Evolutionary conservation across 2,329 filamentous ascomycete species (phyloP), one percentile per base, ranked within the genome.

Genomic region (Phaeoacremonium minimum): DNA sequence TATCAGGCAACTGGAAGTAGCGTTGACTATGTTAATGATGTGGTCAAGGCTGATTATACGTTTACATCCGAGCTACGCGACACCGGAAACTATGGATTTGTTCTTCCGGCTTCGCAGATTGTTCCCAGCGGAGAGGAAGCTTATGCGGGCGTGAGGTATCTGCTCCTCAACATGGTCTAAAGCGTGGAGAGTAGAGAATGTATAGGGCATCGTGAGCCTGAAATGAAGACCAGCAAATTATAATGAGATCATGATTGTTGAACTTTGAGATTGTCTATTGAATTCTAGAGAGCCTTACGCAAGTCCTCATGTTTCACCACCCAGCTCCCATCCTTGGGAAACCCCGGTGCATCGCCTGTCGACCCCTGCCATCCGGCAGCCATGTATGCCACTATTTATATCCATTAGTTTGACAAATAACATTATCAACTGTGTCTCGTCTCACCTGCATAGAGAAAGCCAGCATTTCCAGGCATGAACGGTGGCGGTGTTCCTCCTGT

Each of bases 91-190:
- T 56, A 57, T 35, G 67, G 67, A 6, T 71, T 71, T 38, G 51
- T 69, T 6, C 53, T 71, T 32, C 65, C 67, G 0, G 55, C 65
- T 0, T 39, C 35, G 18, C 61, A 70, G 49, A 71, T 71, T 18
- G 26, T 65, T 15, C 61, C 66, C 1, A 68, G 58, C 12, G 63
- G 63, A 8, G 55, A 66, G 41, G 66, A 71, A 48, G 56, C 60
- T 4, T 68, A 55, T 46, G 65, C 64, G 2, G 67, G 64, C 6
- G 64, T 89, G 14, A 63, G 80, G 49, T 83, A 85, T 42, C 73
- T 90, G 37, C 48, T 70, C 18, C 36, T 50, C 28, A 63, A 64
- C 38, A 62, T 68, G 53, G n/a, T n/a, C n/a, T n/a, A n/a, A n/a
- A n/a, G n/a, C n/a, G n/a, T n/a, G n/a, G n/a, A n/a, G n/a, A n/a